phyloP scores from a whole-genome alignment of 495 filamentous ascomycete species.

The Margaritispora aquatica region DNA sequence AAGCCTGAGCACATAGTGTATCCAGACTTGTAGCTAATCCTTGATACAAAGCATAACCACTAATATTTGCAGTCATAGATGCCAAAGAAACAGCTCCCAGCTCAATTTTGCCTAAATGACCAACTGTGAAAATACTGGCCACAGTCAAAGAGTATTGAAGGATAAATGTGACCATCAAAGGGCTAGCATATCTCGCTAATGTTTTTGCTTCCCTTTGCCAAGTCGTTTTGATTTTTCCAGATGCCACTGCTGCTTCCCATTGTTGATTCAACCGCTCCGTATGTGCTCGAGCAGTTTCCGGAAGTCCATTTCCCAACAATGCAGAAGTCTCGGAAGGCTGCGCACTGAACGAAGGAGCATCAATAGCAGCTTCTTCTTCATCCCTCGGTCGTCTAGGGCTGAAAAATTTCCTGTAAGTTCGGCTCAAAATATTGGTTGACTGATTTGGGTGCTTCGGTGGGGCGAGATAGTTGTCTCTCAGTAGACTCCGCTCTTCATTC shows the following conservation, averaged over 20 bases:
- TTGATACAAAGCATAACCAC: conserved; percentile 64
- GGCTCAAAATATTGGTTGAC: conserved; percentile 10
- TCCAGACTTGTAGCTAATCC: conserved; percentile 65
- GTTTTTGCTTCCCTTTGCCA: conserved; percentile 78
- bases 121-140: conserved; percentile 61
- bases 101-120: conserved; percentile 55
- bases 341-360: conserved; percentile 6
- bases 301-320: conserved; percentile 7
- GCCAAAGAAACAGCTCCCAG: conserved; percentile 62
- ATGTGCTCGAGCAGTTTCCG: conserved; percentile 18
- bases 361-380: conserved; percentile 16
- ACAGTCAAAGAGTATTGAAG: conserved; percentile 69
- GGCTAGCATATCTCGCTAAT: conserved; percentile 48
- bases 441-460: conserved; percentile 49
- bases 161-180: conserved; percentile 62
- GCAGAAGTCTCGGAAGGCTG: conserved; percentile 36
- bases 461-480: conserved; percentile 72
- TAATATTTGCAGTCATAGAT: conserved; percentile 68
- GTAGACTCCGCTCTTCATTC: conserved; percentile 66
- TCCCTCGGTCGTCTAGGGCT: conserved; percentile 38
- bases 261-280: conserved; percentile 44
- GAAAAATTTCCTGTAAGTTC: conserved; percentile 35
- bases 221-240: conserved; percentile 70
- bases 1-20: conserved; percentile 70
- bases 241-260: conserved; percentile 74